Conservation (phyloP, 257 asterid species). For the Penstemon eatonii region DNA sequence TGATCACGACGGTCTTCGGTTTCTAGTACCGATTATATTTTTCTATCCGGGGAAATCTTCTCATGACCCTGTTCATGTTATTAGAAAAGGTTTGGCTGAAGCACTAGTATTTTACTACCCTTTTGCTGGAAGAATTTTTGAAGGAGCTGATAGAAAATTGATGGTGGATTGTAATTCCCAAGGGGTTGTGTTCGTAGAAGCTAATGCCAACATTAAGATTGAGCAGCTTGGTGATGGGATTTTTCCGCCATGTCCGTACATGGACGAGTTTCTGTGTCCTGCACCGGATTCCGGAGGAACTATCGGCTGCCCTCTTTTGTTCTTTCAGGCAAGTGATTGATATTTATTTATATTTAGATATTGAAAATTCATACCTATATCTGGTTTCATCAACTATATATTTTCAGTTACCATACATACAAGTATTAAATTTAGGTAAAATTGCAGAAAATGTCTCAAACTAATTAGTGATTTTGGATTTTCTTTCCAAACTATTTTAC, state of each 20-base stretch:
- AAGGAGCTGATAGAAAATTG: slow-evolving; percentile 8
- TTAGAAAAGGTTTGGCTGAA: slow-evolving; percentile 24
- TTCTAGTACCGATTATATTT: slow-evolving; percentile 17
- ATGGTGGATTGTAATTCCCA: slow-evolving; percentile 17
- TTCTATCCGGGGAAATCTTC: slow-evolving; percentile 19
- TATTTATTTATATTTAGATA: too few relatives aligned
- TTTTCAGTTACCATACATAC: too few relatives aligned
- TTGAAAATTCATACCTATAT: too few relatives aligned
- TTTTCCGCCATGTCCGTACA: slow-evolving; percentile 28
- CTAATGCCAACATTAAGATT: slow-evolving; percentile 12
- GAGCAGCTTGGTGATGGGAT: slow-evolving; percentile 23
- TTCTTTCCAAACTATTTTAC: too few relatives aligned
- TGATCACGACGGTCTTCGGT: slow-evolving; percentile 14
- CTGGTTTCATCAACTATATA: too few relatives aligned
- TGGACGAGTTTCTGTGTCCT: slow-evolving; percentile 27
- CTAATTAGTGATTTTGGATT: too few relatives aligned
- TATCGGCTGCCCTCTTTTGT: too few relatives aligned
- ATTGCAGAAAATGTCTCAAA: too few relatives aligned
- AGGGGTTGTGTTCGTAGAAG: slow-evolving; percentile 27
- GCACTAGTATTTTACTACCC: slow-evolving; percentile 31
- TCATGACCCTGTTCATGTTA: slow-evolving; percentile 26
- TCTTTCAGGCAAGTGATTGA: too few relatives aligned
- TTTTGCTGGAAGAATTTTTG: slow-evolving; percentile 27
- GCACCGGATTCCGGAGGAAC: too few relatives aligned
- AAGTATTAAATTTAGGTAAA: too few relatives aligned